Conservation (phyloP, 163 green algal species). For the Scenedesmus sp. region DNA sequence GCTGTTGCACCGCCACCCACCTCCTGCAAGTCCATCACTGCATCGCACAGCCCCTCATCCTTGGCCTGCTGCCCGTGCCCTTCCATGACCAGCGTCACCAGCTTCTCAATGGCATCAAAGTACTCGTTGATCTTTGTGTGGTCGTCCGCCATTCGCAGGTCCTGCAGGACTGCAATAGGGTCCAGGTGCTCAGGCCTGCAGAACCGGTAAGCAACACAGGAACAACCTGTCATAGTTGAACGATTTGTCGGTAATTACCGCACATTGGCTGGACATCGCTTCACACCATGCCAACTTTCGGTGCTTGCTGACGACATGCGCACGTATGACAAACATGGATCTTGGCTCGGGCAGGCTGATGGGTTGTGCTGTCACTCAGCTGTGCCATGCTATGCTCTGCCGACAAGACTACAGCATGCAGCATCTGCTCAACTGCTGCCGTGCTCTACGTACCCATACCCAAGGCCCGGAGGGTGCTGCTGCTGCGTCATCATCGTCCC, state of each 20-base stretch:
- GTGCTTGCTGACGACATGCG: too few species aligned
- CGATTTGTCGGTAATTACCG: too few species aligned
- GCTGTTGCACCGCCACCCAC: background rate
- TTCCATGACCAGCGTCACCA: constrained; percentile 36
- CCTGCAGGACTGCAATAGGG: background rate
- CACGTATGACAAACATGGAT: background rate
- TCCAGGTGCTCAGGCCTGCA: constrained; percentile 4
- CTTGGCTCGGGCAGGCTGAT: background rate
- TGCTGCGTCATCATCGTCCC: background rate
- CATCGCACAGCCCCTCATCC: constrained; percentile 45
- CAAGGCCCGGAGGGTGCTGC: background rate
- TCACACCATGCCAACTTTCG: too few species aligned
- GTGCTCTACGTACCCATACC: background rate
- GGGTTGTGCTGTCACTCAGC: background rate
- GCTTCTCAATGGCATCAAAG: constrained; percentile 54
- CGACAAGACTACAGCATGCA: background rate
- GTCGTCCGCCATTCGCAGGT: background rate
- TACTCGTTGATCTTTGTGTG: constrained; percentile 53
- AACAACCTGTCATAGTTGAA: too few species aligned
- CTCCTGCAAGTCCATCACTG: constrained; percentile 35
- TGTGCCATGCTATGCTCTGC: background rate
- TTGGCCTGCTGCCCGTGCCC: constrained; percentile 11
- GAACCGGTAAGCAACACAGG: background rate
- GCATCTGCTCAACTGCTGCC: background rate
- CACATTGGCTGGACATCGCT: too few species aligned